phyloP scores from a whole-genome alignment of 257 asterid genomes.

The Plantago elongata region DNA sequence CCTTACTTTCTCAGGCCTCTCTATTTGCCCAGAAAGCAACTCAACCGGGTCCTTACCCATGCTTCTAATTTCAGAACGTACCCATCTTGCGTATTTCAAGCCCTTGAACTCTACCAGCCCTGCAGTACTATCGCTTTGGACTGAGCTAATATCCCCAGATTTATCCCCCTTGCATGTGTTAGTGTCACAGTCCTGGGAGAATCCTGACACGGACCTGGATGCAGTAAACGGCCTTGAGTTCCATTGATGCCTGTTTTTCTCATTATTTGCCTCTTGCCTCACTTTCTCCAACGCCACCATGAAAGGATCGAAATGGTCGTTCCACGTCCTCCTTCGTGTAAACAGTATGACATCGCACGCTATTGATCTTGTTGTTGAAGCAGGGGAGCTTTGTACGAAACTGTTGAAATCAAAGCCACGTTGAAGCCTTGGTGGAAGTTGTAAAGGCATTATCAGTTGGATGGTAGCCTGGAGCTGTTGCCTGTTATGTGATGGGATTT shows the following conservation, averaged over 20 bases:
- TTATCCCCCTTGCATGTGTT: background rate
- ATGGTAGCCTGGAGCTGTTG: slow-evolving; percentile 39
- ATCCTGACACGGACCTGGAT: slow-evolving; percentile 22
- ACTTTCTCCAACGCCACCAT: background rate
- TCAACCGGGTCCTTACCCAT: slow-evolving; percentile 19
- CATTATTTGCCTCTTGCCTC: slow-evolving; percentile 32
- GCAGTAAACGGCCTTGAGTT: slow-evolving; percentile 56
- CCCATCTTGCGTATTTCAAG: slow-evolving; percentile 61
- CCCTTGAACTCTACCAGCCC: slow-evolving; percentile 54
- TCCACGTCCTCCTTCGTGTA: slow-evolving; percentile 33
- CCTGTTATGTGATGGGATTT: no score
- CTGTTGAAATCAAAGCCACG: slow-evolving; percentile 14
- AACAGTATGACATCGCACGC: slow-evolving; percentile 43
- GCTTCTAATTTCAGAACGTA: slow-evolving; percentile 34
- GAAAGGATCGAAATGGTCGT: slow-evolving; percentile 27
- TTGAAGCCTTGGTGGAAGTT: slow-evolving; percentile 68
- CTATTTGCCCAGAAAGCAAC: slow-evolving; percentile 19
- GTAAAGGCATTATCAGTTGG: slow-evolving; percentile 66
- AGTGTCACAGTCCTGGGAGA: slow-evolving; percentile 22
- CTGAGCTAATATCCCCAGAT: background rate
- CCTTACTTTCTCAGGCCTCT: slow-evolving; percentile 23
- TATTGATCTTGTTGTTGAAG: slow-evolving; percentile 32
- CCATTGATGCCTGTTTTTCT: slow-evolving; percentile 32
- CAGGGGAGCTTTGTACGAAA: slow-evolving; percentile 23
- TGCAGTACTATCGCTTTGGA: slow-evolving; percentile 14